These are phyloP conservation scores for Ceratobasidium sp. DNA, from an alignment of 1,284 basidiomycete genomes.

Conservation along the genomic window DNA sequence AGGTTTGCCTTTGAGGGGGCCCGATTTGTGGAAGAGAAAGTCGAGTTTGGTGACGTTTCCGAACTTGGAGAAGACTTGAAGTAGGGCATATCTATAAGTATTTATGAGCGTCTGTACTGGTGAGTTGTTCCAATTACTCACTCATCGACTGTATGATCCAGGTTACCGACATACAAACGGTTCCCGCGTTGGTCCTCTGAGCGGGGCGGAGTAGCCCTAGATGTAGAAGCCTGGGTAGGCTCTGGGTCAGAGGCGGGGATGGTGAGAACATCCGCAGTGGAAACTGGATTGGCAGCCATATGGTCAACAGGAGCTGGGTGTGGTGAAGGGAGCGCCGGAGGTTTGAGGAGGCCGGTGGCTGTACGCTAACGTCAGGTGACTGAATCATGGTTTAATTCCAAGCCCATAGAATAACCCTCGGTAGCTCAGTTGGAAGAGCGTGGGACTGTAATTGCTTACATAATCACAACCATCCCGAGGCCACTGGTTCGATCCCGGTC, in stretches of 20 bases:
- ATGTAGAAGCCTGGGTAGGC: slow-evolving; percentile 31
- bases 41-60: slow-evolving; percentile 94
- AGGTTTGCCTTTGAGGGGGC: slow-evolving; percentile 89
- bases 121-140: slow-evolving; percentile 60
- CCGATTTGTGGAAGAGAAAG: slow-evolving; percentile 94
- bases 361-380: neutral
- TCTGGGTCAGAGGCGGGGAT: slow-evolving; percentile 22
- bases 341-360: neutral
- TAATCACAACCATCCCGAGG: slow-evolving; percentile 35
- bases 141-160: slow-evolving; percentile 91
- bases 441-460: slow-evolving; percentile 41
- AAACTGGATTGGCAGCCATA: slow-evolving; percentile 36
- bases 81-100: slow-evolving; percentile 77
- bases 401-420: slow-evolving; percentile 20
- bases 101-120: neutral
- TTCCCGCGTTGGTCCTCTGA: slow-evolving; percentile 41
- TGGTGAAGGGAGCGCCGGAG: neutral
- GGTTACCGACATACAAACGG: slow-evolving; percentile 91
- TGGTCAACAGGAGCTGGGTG: neutral
- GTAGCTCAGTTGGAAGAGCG: slow-evolving; percentile 48
- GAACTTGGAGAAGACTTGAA: slow-evolving; percentile 90
- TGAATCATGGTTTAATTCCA: too few species aligned
- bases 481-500: slow-evolving; percentile 42
- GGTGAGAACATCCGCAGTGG: slow-evolving; percentile 28
- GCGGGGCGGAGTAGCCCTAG: slow-evolving; percentile 10